Evolutionary conservation across 768 basidiomycete species (phyloP), one percentile per base, ranked within the genome.

Genomic region (Pleurotus pulmonarius): DNA sequence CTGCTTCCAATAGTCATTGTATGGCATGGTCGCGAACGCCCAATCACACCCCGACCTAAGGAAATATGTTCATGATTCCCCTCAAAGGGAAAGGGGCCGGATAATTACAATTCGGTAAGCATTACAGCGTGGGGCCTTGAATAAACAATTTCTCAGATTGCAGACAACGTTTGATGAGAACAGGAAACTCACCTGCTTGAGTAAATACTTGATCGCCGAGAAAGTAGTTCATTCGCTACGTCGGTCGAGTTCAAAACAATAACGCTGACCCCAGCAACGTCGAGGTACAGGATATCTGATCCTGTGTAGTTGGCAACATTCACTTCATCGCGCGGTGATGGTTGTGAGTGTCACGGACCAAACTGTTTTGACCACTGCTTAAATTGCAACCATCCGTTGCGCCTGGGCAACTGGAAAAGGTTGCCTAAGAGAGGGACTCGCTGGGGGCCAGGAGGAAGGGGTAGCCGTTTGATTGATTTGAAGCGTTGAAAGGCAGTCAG

Each of bases 131-230:
- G 41, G 3, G 15, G 41, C 20, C 41, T 20, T 43, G 41, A 43
- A 16, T 43, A n/a, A 34, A 34, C 29, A 11, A 11, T 7, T 13
- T 11, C 7, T 20, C 3, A n/a, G 41, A 8, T 6, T n/a, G 15
- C 41, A 43, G 39, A n/a, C n/a, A 40, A 40, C n/a, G 41, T n/a
- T 34, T 43, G 41, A 43, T 43, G 41, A 20, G 8, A n/a, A 11
- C 41, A 43, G 20, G 20, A 8, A 5, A 5, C 41, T 43, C n/a
- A 43, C 41, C 41, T 43, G 15, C 39, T 40, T 13, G 46, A 49
- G 46, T 62, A 62, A 0, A 51, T 59, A 16, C 47, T 46, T 9
- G 61, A 55, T 13, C 58, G 43, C 29, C 44, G 58, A 8, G 53
- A 49, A 9, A 63, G 51, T 8, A 63, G 58, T n/a, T 61, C 61